Percentiles rank a stretch among this genome's conserved stretches.
Evolutionary conservation across 2,329 filamentous ascomycete species (phyloP).

Genomic region (Huntiella omanensis): DNA sequence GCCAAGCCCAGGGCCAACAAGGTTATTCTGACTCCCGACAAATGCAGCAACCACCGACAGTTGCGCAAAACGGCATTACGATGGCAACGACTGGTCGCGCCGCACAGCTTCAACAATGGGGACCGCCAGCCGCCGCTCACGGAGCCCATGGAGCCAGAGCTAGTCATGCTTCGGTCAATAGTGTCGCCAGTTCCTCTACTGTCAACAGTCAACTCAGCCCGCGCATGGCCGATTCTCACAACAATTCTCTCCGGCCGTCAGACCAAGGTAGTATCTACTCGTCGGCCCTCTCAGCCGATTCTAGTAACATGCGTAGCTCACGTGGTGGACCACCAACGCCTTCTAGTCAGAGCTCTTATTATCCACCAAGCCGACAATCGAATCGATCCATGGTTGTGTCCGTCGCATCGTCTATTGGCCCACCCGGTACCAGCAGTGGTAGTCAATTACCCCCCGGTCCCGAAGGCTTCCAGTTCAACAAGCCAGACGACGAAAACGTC

Average conservation of each 20-base stretch:
- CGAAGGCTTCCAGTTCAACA: slow-evolving; percentile 43
- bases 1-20: slow-evolving; percentile 24
- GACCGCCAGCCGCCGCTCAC: slow-evolving; percentile 20
- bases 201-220: slow-evolving; percentile 36
- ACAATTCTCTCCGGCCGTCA: slow-evolving; percentile 25
- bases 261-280: slow-evolving; percentile 32
- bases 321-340: slow-evolving; percentile 34
- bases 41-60: neutral
- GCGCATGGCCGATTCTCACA: slow-evolving; percentile 35
- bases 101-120: slow-evolving; percentile 64
- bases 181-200: slow-evolving; percentile 26
- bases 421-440: slow-evolving; percentile 31
- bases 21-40: slow-evolving; percentile 33
- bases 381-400: slow-evolving; percentile 35
- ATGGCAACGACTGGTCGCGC: slow-evolving; percentile 55
- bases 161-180: slow-evolving; percentile 31
- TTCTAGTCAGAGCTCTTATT: slow-evolving; percentile 37
- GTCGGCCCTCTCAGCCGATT: slow-evolving; percentile 3
- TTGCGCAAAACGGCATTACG: slow-evolving; percentile 41
- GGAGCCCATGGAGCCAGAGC: slow-evolving; percentile 20
- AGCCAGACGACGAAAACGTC: slow-evolving; percentile 61
- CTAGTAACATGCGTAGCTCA: slow-evolving; percentile 25
- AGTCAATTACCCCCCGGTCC: slow-evolving; percentile 30
- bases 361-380: slow-evolving; percentile 34
- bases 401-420: slow-evolving; percentile 20